A percentile compares a stretch with the other conserved stretches of the same genome.
Conservation (phyloP, 2,329 filamentous ascomycete species). For the Colletotrichum sp. region DNA sequence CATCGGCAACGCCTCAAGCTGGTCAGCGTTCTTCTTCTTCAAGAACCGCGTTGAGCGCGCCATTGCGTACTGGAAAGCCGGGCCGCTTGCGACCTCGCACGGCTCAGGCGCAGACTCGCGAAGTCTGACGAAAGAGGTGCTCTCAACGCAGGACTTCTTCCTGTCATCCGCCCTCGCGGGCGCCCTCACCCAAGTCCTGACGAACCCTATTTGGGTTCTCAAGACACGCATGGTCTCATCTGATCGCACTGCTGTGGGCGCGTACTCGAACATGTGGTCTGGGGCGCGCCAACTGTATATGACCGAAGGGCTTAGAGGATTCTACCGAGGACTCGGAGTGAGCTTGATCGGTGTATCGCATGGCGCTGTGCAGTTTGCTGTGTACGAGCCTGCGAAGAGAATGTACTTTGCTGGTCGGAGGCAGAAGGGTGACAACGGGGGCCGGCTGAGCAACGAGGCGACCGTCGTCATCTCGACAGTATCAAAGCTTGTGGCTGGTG, state of each 20-base stretch:
- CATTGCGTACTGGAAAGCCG: slow-evolving; percentile 39
- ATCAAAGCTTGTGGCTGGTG: slow-evolving; percentile 89
- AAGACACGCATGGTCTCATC: slow-evolving; percentile 97
- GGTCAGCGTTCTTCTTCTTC: slow-evolving; percentile 91
- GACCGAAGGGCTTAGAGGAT: slow-evolving; percentile 77
- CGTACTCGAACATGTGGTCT: slow-evolving; percentile 79
- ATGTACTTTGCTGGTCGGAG: slow-evolving; percentile 56
- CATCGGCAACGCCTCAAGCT: slow-evolving; percentile 86
- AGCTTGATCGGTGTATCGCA: slow-evolving; percentile 88
- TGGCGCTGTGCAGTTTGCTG: slow-evolving; percentile 93
- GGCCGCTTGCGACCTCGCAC: slow-evolving; percentile 17
- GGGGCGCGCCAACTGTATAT: slow-evolving; percentile 72
- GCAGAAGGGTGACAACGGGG: slow-evolving; percentile 11
- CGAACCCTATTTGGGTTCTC: slow-evolving; percentile 97
- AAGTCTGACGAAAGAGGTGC: slow-evolving; percentile 34
- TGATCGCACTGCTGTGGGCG: slow-evolving; percentile 74
- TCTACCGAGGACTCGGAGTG: slow-evolving; percentile 87
- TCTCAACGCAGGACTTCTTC: slow-evolving; percentile 79
- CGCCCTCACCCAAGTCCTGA: slow-evolving; percentile 78
- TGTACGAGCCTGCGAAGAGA: slow-evolving; percentile 77
- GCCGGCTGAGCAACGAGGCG: slow-evolving; percentile 70
- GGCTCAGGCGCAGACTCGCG: slow-evolving; percentile 22
- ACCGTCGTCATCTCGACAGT: slow-evolving; percentile 81
- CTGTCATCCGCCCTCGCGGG: slow-evolving; percentile 75
- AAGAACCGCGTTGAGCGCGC: slow-evolving; percentile 60